Evolutionary conservation across 1,139 yeast species (phyloP), one percentile per base, ranked within the genome.

Genomic region (Scheffersomyces lignicola): DNA sequence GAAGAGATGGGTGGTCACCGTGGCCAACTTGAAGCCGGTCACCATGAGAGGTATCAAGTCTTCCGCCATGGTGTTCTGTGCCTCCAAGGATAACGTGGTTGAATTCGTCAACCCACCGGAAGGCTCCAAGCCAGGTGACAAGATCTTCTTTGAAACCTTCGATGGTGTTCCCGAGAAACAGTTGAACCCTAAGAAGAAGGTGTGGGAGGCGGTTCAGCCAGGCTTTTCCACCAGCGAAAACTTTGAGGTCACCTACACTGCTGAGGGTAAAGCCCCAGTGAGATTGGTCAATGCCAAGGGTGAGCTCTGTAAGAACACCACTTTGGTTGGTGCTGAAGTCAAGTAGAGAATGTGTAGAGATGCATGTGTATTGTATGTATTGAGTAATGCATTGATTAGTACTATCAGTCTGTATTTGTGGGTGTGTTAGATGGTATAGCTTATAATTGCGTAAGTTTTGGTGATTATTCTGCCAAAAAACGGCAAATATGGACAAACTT

Each of bases 101-200:
- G 97, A 94, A 65, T 88, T 94, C 53, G 94, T 92, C 48, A 83
- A 84, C 62, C 97, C 97, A 40, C 99, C 99, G 47, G 79, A 78
- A 27, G 96, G 90, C n/a, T 78, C 96, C 31, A 78, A 87, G 68
- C 81, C 98, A 10, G 99, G 99, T 65, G 98, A 94, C 65, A 89
- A 89, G 73, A 76, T 92, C 47, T 89, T 87, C 76, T 92, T 94
- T 55, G 96, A 89, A 67, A 94, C 87, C 40, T 89, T 71, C 61
- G 83, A 88, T 53, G 87, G 87, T 45, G 78, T 76, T 38, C 98
- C 99, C 47, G 95, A 89, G 65, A 79, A 88, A 58, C 94, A 83
- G 58, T 75, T 94, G 64, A 90, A 92, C 69, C 98, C 99, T 51
- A 94, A 94, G 82, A 94, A 92, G 85, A 94, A 94, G 78, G 74